Percentiles rank a stretch among this genome's conserved stretches.
Evolutionary conservation across 2,329 filamentous ascomycete genomes (phyloP).

Genomic region (Phialophora chinensis): DNA sequence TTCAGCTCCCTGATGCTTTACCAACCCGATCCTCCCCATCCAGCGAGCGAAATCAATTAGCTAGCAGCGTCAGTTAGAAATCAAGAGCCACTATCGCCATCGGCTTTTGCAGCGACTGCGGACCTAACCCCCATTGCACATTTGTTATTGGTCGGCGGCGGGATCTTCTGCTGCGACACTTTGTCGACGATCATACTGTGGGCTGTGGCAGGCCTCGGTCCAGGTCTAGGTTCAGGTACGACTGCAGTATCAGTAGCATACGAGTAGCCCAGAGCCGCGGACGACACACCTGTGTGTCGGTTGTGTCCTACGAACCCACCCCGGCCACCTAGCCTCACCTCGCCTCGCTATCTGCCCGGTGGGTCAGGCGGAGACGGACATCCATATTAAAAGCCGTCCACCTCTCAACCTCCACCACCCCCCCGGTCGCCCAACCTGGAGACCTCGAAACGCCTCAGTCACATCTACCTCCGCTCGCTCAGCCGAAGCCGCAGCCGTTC

Average conservation of each 20-base stretch:
- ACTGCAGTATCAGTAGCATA: no score
- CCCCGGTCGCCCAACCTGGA: slow-evolving; percentile 20
- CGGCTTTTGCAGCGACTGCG: background rate
- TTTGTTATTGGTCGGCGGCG: no score
- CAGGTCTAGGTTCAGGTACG: no score
- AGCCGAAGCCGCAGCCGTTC: slow-evolving; percentile 27
- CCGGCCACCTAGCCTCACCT: no score
- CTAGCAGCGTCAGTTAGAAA: background rate
- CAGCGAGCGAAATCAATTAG: background rate
- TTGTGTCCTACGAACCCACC: background rate
- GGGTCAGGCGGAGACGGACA: background rate
- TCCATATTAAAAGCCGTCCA: background rate
- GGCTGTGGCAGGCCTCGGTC: no score
- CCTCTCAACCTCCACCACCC: background rate
- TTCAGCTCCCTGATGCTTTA: background rate
- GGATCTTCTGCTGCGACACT: no score
- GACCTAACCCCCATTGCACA: no score
- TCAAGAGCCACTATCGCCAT: background rate
- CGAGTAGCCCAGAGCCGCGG: background rate
- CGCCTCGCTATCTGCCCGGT: background rate
- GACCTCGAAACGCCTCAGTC: slow-evolving; percentile 31
- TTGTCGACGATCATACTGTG: no score
- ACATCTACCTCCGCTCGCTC: slow-evolving; percentile 31
- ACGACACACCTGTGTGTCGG: background rate
- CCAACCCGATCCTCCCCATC: background rate